Evolutionary conservation across 129 eudicot species (phyloP).

Genomic region (Centella asiatica): DNA sequence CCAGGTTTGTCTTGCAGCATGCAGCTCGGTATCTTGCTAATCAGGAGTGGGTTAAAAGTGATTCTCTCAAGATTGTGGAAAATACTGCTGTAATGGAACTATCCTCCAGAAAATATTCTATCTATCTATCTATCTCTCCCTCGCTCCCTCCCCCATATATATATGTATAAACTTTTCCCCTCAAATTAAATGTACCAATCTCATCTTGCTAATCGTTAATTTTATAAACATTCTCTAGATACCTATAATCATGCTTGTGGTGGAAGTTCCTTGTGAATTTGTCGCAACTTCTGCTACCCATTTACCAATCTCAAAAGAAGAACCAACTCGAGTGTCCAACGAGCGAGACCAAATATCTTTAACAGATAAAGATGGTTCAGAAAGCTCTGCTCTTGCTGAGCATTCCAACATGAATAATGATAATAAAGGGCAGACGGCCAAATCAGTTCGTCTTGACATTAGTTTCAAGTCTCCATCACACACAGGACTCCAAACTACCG

Average conservation of each 20-base stretch:
- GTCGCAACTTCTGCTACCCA: conserved; percentile 30
- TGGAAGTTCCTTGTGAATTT: conserved; percentile 69
- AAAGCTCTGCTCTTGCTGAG: conserved; percentile 21
- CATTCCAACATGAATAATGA: conserved; percentile 21
- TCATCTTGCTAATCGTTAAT: background rate
- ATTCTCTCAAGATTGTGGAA: conserved; percentile 88
- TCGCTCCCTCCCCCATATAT: no score
- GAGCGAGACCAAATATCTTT: conserved; percentile 29
- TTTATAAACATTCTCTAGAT: conserved; percentile 44
- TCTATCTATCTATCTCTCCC: background rate
- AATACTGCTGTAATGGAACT: conserved; percentile 67
- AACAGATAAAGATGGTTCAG: conserved; percentile 22
- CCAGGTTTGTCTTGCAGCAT: conserved; percentile 39
- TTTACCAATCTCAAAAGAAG: conserved; percentile 24
- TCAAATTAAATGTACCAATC: background rate
- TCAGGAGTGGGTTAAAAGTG: conserved; percentile 97
- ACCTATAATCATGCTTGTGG: conserved; percentile 95
- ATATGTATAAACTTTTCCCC: no score
- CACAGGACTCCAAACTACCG: conserved; percentile 95
- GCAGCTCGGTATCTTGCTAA: conserved; percentile 92
- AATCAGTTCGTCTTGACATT: conserved; percentile 71
- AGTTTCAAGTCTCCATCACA: conserved; percentile 91
- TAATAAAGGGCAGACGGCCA: conserved; percentile 28
- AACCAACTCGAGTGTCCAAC: conserved; percentile 21
- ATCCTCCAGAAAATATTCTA: background rate